Percentiles rank a stretch among this genome's conserved stretches.
These are phyloP conservation scores for Leccinum aurantiacum DNA, from an alignment of 768 basidiomycete species.

Conservation along the genomic window DNA sequence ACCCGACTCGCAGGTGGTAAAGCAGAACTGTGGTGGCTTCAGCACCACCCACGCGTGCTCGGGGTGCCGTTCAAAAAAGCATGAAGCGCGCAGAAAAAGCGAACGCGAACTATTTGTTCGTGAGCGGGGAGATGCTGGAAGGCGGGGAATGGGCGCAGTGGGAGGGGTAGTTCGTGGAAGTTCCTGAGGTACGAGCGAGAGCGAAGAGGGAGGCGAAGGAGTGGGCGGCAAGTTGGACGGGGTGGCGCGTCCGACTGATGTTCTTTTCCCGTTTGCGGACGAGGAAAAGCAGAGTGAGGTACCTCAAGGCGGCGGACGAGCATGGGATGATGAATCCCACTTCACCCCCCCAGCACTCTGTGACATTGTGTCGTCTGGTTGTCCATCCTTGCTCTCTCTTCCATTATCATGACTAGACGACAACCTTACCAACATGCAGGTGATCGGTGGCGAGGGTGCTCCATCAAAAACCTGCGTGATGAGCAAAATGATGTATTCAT, in stretches of 20 bases:
- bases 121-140: constrained; percentile 84
- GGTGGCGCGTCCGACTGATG: constrained; percentile 93
- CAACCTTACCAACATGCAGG: no score
- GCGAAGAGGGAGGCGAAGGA: constrained; percentile 64
- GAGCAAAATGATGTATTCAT: no score
- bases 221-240: constrained; percentile 75
- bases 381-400: no score
- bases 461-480: no score
- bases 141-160: constrained; percentile 89
- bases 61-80: constrained; percentile 92
- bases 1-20: constrained; percentile 96
- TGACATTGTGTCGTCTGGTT: no score
- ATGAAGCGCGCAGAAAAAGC: constrained; percentile 98
- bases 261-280: constrained; percentile 99
- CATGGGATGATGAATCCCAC: constrained; percentile 61
- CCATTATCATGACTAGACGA: no score
- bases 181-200: constrained; percentile 58
- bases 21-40: constrained; percentile 99
- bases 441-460: no score
- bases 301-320: constrained; percentile 95
- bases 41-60: constrained; percentile 92
- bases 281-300: constrained; percentile 86
- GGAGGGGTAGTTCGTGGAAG: constrained; percentile 81
- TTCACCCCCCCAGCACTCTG: no score
- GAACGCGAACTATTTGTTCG: constrained; percentile 96